Percentiles rank a stretch among this genome's conserved stretches.
Evolutionary conservation across 176 grass and related monocot species (phyloP).

Genomic region (Rhipidocladum racemiflorum): DNA sequence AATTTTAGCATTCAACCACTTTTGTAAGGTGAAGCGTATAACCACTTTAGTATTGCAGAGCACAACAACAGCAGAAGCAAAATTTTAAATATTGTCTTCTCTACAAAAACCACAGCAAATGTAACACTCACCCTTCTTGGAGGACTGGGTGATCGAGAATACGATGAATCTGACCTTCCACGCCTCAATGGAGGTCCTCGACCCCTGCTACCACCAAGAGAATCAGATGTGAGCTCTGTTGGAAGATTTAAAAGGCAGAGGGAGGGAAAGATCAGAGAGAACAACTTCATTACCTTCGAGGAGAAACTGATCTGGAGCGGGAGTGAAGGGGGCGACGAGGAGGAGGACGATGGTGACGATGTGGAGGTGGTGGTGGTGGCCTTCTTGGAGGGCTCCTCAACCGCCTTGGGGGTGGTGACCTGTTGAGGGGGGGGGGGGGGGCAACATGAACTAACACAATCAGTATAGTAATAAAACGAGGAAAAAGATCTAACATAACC

Average conservation of each 20-base stretch:
- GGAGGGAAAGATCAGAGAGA: background rate
- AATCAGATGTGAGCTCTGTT: background rate
- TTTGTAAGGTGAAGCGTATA: background rate
- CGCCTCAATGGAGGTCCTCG: slow-evolving; percentile 82
- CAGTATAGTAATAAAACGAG: background rate
- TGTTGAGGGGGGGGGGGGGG: background rate
- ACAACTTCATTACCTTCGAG: slow-evolving; percentile 64
- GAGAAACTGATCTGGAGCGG: slow-evolving; percentile 81
- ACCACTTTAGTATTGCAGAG: background rate
- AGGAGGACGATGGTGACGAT: slow-evolving; percentile 45
- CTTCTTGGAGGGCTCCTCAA: slow-evolving; percentile 91
- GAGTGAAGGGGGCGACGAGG: slow-evolving; percentile 72
- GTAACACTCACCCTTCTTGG: slow-evolving; percentile 41
- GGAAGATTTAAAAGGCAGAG: background rate
- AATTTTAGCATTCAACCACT: background rate
- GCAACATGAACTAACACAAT: background rate
- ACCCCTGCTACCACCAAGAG: slow-evolving; percentile 47
- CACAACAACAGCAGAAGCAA: background rate
- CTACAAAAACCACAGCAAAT: background rate
- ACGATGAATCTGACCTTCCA: slow-evolving; percentile 87
- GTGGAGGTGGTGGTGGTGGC: slow-evolving; percentile 75
- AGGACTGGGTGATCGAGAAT: slow-evolving; percentile 83
- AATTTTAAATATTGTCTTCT: background rate
- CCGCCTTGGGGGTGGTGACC: slow-evolving; percentile 90
- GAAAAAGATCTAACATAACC: background rate